These are phyloP conservation scores for Mercurialis annua DNA, from an alignment of 345 rosid genomes.

Conservation along the genomic window DNA sequence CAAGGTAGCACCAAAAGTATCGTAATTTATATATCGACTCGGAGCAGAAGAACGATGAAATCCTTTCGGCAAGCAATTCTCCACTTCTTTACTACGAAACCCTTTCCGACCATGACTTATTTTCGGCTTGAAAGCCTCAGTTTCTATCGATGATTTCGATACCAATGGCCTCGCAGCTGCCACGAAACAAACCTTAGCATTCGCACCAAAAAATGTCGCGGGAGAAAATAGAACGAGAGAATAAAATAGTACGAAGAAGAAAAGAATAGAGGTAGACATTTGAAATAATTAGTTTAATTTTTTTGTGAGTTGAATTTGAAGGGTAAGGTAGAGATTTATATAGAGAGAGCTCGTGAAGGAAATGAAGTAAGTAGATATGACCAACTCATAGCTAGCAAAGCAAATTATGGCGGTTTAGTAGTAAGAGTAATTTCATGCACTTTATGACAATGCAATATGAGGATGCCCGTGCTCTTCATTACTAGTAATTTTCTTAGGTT, in stretches of 20 bases:
- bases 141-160: slow-evolving; percentile 1
- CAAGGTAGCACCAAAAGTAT: slow-evolving; percentile 35
- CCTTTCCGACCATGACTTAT: neutral
- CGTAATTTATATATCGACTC: slow-evolving; percentile 47
- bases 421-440: slow-evolving; percentile 14
- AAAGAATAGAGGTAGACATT: slow-evolving; percentile 26
- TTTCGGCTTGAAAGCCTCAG: slow-evolving; percentile 23
- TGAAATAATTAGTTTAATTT: neutral
- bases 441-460: slow-evolving; percentile 27
- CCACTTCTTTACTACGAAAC: slow-evolving; percentile 13
- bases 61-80: slow-evolving; percentile 59
- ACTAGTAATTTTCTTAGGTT: slow-evolving; percentile 20
- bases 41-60: slow-evolving; percentile 51
- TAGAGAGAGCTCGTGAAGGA: slow-evolving; percentile 27
- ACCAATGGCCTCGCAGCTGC: slow-evolving; percentile 34
- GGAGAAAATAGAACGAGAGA: slow-evolving; percentile 30
- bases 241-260: slow-evolving; percentile 20
- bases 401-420: neutral
- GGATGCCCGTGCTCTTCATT: slow-evolving; percentile 49
- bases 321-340: slow-evolving; percentile 22
- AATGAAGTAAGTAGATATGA: slow-evolving; percentile 16
- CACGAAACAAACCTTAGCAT: neutral
- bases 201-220: neutral
- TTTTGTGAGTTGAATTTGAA: neutral
- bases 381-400: slow-evolving; percentile 19